A percentile compares a stretch with the other conserved stretches of the same genome.
Conservation (phyloP, 768 basidiomycete genomes). For the Amanita rimosa region DNA sequence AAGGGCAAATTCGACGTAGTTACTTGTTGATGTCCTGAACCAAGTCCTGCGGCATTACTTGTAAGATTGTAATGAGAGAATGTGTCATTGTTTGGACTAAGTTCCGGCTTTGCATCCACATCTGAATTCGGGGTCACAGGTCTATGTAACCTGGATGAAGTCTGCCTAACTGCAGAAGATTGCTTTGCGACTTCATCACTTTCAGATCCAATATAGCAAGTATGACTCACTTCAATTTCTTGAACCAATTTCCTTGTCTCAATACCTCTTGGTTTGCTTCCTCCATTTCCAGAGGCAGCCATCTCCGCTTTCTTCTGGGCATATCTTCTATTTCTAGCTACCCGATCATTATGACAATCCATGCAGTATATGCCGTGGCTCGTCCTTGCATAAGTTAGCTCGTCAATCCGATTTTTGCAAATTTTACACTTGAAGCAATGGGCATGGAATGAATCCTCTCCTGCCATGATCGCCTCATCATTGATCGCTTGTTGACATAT, state of each 20-base stretch:
- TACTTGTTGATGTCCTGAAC: constrained; percentile 6
- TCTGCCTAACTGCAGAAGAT: constrained; percentile 1
- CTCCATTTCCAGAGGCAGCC: constrained; percentile 18
- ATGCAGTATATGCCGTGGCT: constrained; percentile 98
- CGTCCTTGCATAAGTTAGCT: constrained; percentile 97
- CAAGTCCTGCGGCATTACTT: constrained; percentile 8
- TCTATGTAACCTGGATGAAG: constrained; percentile 7
- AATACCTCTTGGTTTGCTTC: constrained; percentile 29
- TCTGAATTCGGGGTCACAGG: neutral
- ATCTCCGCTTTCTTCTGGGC: constrained; percentile 78
- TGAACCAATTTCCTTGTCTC: constrained; percentile 25
- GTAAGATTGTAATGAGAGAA: constrained; percentile 16
- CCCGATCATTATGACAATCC: constrained; percentile 96
- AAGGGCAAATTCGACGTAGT: constrained; percentile 20
- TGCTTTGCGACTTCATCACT: constrained; percentile 7
- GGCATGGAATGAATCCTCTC: constrained; percentile 97
- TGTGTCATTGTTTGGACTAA: constrained; percentile 23
- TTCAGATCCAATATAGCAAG: constrained; percentile 1
- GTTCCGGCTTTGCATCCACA: constrained; percentile 15
- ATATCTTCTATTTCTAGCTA: constrained; percentile 84
- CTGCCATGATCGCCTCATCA: constrained; percentile 99
- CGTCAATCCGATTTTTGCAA: constrained; percentile 91
- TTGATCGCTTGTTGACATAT: constrained; percentile 91
- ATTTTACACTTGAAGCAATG: constrained; percentile 98
- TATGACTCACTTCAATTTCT: constrained; percentile 30